phyloP scores from a whole-genome alignment of 352 stramenopile genomes.

The Labyrinthula sp. region DNA sequence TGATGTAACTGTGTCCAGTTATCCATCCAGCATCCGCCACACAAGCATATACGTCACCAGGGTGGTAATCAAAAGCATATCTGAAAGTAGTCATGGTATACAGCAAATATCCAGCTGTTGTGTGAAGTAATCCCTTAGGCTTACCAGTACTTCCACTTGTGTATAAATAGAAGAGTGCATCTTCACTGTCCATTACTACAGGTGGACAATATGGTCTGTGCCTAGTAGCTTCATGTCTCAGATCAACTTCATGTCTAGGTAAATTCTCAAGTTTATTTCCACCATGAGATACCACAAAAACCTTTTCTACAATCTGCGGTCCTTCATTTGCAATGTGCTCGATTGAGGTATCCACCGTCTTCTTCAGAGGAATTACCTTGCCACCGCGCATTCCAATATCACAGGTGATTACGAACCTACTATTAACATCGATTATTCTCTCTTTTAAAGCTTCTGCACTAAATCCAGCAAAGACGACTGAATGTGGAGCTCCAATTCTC shows the following conservation, averaged over 20 bases:
- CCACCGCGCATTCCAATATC: slow-evolving; percentile 74
- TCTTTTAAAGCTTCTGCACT: slow-evolving; percentile 73
- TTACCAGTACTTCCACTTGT: slow-evolving; percentile 83
- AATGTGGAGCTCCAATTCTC: slow-evolving; percentile 85
- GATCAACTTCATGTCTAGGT: slow-evolving; percentile 63
- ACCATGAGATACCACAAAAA: slow-evolving; percentile 79
- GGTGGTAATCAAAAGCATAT: slow-evolving; percentile 62
- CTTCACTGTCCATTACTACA: slow-evolving; percentile 82
- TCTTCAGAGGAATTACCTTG: slow-evolving; percentile 71
- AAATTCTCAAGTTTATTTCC: slow-evolving; percentile 49
- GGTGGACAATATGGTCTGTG: slow-evolving; percentile 74
- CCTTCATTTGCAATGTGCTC: slow-evolving; percentile 44
- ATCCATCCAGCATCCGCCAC: slow-evolving; percentile 88
- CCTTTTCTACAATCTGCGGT: slow-evolving; percentile 71
- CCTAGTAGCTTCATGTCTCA: slow-evolving; percentile 61
- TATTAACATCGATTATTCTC: slow-evolving; percentile 68
- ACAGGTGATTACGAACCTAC: slow-evolving; percentile 72
- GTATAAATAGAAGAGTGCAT: slow-evolving; percentile 90
- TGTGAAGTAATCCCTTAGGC: slow-evolving; percentile 80
- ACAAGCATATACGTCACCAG: slow-evolving; percentile 75
- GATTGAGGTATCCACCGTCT: slow-evolving; percentile 76
- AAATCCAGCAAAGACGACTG: slow-evolving; percentile 86
- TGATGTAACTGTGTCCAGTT: slow-evolving; percentile 80
- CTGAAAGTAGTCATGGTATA: slow-evolving; percentile 32
- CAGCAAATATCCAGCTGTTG: slow-evolving; percentile 39